Conservation (phyloP, 2,329 filamentous ascomycete genomes). For the Phaeoacremonium minimum region DNA sequence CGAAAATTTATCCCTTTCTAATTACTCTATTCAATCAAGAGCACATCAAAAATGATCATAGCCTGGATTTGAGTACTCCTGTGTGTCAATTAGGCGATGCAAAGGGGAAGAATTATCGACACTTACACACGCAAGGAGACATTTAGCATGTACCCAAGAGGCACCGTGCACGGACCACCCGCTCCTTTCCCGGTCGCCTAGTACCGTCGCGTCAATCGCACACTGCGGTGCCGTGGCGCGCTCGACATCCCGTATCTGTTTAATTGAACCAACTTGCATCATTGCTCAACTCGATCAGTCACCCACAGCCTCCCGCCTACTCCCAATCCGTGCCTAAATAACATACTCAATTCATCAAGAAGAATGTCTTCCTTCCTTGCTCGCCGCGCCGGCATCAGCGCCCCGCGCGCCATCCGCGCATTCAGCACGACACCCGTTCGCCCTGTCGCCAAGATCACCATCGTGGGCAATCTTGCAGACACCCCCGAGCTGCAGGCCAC, state of each 20-base stretch:
- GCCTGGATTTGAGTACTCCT: too few species aligned
- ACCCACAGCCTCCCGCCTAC: slow-evolving; percentile 12
- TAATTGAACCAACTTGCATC: background rate
- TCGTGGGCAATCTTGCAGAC: slow-evolving; percentile 80
- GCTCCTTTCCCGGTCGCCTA: too few species aligned
- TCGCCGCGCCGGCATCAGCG: slow-evolving; percentile 19
- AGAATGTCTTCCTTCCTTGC: slow-evolving; percentile 16
- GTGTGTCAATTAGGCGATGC: too few species aligned
- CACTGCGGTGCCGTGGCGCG: too few species aligned
- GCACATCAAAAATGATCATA: too few species aligned
- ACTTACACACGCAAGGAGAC: too few species aligned
- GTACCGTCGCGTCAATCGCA: too few species aligned
- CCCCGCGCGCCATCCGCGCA: slow-evolving; percentile 48
- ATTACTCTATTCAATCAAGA: too few species aligned
- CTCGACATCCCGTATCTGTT: background rate
- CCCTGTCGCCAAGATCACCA: slow-evolving; percentile 71
- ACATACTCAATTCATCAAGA: background rate
- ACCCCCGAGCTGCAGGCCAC: slow-evolving; percentile 72
- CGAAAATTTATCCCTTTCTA: too few species aligned
- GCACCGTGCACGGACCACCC: too few species aligned
- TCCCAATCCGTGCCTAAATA: background rate
- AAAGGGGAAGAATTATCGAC: too few species aligned
- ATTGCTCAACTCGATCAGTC: background rate
- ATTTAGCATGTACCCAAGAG: too few species aligned
- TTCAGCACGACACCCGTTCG: slow-evolving; percentile 71